These are phyloP conservation scores for Colletotrichum destructivum DNA, from an alignment of 2,329 filamentous ascomycete species.

Conservation along the genomic window DNA sequence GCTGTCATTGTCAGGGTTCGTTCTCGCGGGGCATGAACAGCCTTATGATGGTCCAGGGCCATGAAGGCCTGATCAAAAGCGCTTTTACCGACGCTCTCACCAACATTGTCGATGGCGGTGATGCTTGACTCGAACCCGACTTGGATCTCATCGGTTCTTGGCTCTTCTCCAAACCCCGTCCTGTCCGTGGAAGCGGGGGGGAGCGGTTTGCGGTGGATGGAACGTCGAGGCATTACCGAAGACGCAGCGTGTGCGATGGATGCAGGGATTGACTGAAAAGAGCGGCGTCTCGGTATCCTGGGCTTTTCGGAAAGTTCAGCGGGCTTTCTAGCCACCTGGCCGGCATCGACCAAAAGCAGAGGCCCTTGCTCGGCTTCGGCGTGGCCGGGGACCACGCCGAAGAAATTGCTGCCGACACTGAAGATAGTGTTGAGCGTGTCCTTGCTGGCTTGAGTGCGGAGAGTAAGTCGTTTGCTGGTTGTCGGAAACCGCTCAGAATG, in stretches of 20 bases:
- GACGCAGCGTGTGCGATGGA: slow-evolving; percentile 42
- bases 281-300: slow-evolving; percentile 32
- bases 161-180: slow-evolving; percentile 6
- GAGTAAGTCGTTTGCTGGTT: slow-evolving; percentile 53
- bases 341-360: not conserved
- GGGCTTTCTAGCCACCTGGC: slow-evolving; percentile 11
- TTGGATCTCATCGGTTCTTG: slow-evolving; percentile 40
- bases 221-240: slow-evolving; percentile 38
- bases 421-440: slow-evolving; percentile 66
- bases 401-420: slow-evolving; percentile 64
- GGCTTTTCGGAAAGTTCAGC: slow-evolving; percentile 5
- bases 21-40: slow-evolving; percentile 29
- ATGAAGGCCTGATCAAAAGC: slow-evolving; percentile 49
- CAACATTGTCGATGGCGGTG: slow-evolving; percentile 43
- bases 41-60: slow-evolving; percentile 15
- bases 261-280: slow-evolving; percentile 37
- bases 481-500: slow-evolving; percentile 53
- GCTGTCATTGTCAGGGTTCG: slow-evolving; percentile 52
- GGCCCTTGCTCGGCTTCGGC: slow-evolving; percentile 2
- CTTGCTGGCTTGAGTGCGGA: slow-evolving; percentile 60
- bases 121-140: slow-evolving; percentile 43
- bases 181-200: slow-evolving; percentile 1
- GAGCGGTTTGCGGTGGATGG: slow-evolving; percentile 39
- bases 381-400: not conserved
- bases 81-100: slow-evolving; percentile 47